Conservation (phyloP, 768 basidiomycete species). For the Boletus rubropictus region DNA sequence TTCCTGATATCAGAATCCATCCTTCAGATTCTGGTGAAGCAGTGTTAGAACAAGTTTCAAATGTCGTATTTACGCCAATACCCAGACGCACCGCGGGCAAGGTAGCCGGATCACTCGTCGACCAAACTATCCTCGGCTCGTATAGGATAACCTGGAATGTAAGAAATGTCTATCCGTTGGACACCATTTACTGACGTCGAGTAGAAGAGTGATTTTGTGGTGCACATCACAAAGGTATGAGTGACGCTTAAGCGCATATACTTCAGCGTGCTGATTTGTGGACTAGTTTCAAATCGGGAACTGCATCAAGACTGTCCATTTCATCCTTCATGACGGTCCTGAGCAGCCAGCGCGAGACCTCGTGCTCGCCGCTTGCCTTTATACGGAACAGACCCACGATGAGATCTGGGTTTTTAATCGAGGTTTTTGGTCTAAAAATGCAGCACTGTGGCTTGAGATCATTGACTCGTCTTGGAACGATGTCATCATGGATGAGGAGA, state of each 20-base stretch:
- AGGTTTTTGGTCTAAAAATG: conserved; percentile 62
- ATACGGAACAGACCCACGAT: conserved; percentile 48
- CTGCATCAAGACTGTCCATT: conserved; percentile 31
- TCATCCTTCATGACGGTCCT: conserved; percentile 57
- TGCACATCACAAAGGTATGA: conserved; percentile 48
- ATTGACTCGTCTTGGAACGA: conserved; percentile 70
- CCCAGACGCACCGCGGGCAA: conserved; percentile 35
- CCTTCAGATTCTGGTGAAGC: conserved; percentile 46
- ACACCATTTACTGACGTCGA: conserved; percentile 2
- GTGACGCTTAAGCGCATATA: background rate
- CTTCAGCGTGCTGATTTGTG: background rate
- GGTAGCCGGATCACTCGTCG: conserved; percentile 48
- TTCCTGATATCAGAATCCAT: conserved; percentile 43
- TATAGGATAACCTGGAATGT: conserved; percentile 59
- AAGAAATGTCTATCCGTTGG: conserved; percentile 15
- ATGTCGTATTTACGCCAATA: conserved; percentile 44
- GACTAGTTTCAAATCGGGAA: conserved; percentile 29
- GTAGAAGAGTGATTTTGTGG: conserved; percentile 51
- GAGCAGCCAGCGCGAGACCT: conserved; percentile 48
- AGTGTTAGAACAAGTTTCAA: conserved; percentile 43
- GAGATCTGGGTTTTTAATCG: conserved; percentile 78
- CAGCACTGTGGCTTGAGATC: conserved; percentile 52
- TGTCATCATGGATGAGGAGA: conserved; percentile 62
- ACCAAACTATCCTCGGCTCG: conserved; percentile 47
- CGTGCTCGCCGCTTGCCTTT: conserved; percentile 49